A percentile compares a stretch with the other conserved stretches of the same genome.
phyloP scores from a whole-genome alignment of 176 grass and related monocot genomes.

The Echinochloa phyllopogon region DNA sequence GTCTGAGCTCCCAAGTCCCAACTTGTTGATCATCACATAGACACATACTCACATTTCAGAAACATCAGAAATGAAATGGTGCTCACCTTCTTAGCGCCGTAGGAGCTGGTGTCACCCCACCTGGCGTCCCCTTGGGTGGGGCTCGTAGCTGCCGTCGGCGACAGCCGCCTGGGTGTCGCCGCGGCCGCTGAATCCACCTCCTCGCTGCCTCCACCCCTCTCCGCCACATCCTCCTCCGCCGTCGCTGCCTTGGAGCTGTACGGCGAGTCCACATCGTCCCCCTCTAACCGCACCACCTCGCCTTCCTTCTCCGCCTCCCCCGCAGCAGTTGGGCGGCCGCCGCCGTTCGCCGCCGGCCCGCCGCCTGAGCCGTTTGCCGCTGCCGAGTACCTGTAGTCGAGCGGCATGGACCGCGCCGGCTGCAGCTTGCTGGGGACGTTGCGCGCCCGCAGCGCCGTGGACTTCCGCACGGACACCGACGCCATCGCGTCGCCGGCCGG shows the following conservation, averaged over 20 bases:
- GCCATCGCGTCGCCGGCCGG: slow-evolving; percentile 58
- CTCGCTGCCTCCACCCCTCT: slow-evolving; percentile 23
- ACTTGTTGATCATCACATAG: neutral
- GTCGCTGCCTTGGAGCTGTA: slow-evolving; percentile 67
- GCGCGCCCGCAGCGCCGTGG: slow-evolving; percentile 56
- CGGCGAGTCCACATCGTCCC: slow-evolving; percentile 68
- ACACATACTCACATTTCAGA: neutral
- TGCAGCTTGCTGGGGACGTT: slow-evolving; percentile 54
- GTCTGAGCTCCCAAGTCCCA: neutral
- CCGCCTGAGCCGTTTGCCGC: neutral
- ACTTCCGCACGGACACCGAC: slow-evolving; percentile 72
- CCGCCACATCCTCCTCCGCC: slow-evolving; percentile 33
- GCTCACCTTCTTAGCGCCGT: slow-evolving; percentile 86
- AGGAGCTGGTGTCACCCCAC: slow-evolving; percentile 88
- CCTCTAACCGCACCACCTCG: slow-evolving; percentile 35
- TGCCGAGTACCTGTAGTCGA: slow-evolving; percentile 55
- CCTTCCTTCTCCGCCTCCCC: slow-evolving; percentile 28
- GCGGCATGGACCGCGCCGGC: slow-evolving; percentile 68
- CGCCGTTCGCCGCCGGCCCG: slow-evolving; percentile 32
- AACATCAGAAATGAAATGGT: slow-evolving; percentile 13
- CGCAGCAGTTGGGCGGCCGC: slow-evolving; percentile 11
- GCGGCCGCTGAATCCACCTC: slow-evolving; percentile 45
- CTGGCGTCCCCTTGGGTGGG: slow-evolving; percentile 50
- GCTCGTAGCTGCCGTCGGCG: slow-evolving; percentile 41
- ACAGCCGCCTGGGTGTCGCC: slow-evolving; percentile 25